Percentiles rank a stretch among this genome's conserved stretches.
phyloP scores from a whole-genome alignment of 2,329 filamentous ascomycete species.

The Pseudonectria buxi region DNA sequence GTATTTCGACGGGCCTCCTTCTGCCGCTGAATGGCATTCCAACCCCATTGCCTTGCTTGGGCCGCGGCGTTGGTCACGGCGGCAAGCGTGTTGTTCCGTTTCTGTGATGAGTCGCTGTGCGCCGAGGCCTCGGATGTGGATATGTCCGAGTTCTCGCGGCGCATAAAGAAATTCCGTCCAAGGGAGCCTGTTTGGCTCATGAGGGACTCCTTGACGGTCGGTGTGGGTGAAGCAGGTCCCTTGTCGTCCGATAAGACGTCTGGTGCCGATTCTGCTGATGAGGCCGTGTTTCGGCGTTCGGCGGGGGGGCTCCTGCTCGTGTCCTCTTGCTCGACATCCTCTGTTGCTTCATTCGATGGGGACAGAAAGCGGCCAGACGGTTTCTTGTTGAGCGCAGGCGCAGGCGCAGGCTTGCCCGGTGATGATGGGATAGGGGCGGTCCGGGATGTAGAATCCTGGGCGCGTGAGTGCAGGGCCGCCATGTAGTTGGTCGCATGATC shows the following conservation, averaged over 20 bases:
- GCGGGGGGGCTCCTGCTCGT: conserved; percentile 21
- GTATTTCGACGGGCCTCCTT: conserved; percentile 34
- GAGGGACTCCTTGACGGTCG: conserved; percentile 29
- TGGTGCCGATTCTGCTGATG: conserved; percentile 28
- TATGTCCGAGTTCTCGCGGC: conserved; percentile 31
- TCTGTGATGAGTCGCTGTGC: conserved; percentile 28
- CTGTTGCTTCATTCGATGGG: conserved; percentile 38
- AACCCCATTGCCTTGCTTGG: conserved; percentile 53
- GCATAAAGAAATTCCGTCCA: conserved; percentile 34
- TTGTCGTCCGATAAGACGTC: conserved; percentile 16
- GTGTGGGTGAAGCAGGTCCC: conserved; percentile 25
- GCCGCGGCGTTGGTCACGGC: conserved; percentile 50
- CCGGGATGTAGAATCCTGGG: conserved; percentile 47
- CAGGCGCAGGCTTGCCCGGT: conserved; percentile 29
- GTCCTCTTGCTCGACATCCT: conserved; percentile 31
- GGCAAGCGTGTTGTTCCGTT: conserved; percentile 42
- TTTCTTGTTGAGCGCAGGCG: conserved; percentile 22
- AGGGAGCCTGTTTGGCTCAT: conserved; percentile 35
- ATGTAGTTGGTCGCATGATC: conserved; percentile 59
- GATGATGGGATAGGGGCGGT: conserved; percentile 32
- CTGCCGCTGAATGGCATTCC: conserved; percentile 48
- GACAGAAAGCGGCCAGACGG: conserved; percentile 43
- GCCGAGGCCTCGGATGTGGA: conserved; percentile 30
- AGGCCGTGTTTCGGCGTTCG: conserved; percentile 32
- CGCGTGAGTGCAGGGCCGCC: conserved; percentile 59